A percentile compares a stretch with the other conserved stretches of the same genome.
Conservation (phyloP, 306 rosid species). For the Prunus mira region DNA sequence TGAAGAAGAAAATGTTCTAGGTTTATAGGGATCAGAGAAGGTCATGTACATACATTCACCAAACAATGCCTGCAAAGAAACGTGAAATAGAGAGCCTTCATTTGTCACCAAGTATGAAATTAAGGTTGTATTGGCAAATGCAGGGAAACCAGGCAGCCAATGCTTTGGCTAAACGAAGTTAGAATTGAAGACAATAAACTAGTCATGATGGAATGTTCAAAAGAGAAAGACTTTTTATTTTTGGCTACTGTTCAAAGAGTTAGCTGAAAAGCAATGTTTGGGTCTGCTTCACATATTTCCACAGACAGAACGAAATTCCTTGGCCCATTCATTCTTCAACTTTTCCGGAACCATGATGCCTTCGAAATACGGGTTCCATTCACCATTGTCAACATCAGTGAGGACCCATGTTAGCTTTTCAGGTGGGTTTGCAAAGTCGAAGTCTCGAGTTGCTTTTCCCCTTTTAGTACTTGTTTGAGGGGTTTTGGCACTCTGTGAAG, state of each 20-base stretch:
- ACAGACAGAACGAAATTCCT: background rate
- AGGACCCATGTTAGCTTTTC: background rate
- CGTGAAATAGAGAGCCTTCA: background rate
- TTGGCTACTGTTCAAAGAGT: too few species aligned
- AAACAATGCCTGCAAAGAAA: background rate
- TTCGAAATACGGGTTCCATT: background rate
- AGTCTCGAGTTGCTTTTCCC: background rate
- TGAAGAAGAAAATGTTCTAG: background rate
- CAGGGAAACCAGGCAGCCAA: background rate
- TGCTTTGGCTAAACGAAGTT: too few species aligned
- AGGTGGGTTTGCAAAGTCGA: background rate
- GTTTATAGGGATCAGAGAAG: background rate
- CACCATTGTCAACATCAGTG: background rate
- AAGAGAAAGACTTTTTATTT: too few species aligned
- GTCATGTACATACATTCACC: background rate
- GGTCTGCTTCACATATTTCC: too few species aligned
- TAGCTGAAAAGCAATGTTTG: too few species aligned
- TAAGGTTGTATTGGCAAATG: background rate
- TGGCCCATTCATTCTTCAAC: background rate
- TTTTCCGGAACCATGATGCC: background rate
- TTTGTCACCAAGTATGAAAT: background rate
- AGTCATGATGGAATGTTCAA: too few species aligned
- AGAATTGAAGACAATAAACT: too few species aligned
- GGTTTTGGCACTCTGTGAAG: background rate
- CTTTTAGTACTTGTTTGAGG: too few species aligned